These are phyloP conservation scores for Eutrema yunnanense DNA, from an alignment of 345 rosid species.

Conservation along the genomic window DNA sequence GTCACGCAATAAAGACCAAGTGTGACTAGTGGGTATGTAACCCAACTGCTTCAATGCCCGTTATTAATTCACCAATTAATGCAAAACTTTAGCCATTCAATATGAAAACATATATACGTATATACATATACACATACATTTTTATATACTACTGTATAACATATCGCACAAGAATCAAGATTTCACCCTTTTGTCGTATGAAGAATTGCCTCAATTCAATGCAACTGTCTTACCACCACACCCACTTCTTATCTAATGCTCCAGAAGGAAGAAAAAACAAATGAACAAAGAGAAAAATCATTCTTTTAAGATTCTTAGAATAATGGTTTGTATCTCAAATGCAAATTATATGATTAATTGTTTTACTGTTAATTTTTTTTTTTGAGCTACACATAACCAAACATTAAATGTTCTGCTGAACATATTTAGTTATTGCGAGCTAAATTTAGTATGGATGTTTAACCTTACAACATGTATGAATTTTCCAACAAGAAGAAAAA, in stretches of 20 bases:
- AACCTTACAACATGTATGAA: not conserved
- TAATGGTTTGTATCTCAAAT: not conserved
- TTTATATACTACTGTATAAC: not conserved
- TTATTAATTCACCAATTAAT: constrained; percentile 29
- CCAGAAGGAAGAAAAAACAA: not conserved
- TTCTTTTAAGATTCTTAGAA: constrained; percentile 12
- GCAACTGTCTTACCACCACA: constrained; percentile 31
- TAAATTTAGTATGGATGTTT: not conserved
- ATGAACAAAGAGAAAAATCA: constrained; percentile 1
- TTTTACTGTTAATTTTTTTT: not conserved
- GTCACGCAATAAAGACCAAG: constrained; percentile 26
- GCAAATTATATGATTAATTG: not conserved
- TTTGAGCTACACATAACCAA: too few relatives aligned
- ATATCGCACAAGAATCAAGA: constrained; percentile 18
- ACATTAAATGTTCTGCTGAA: not conserved
- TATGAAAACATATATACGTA: not conserved
- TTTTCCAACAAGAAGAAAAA: not conserved
- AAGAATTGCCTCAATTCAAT: constrained; percentile 29
- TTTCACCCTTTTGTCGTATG: constrained; percentile 22
- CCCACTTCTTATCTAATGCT: constrained; percentile 24
- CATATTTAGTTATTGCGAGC: not conserved
- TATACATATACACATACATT: not conserved
- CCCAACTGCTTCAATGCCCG: constrained; percentile 26
- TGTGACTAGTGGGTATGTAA: constrained; percentile 22
- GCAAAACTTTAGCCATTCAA: constrained; percentile 22